Conservation (phyloP, 805 yeast species). For the Candida odintsovae region DNA sequence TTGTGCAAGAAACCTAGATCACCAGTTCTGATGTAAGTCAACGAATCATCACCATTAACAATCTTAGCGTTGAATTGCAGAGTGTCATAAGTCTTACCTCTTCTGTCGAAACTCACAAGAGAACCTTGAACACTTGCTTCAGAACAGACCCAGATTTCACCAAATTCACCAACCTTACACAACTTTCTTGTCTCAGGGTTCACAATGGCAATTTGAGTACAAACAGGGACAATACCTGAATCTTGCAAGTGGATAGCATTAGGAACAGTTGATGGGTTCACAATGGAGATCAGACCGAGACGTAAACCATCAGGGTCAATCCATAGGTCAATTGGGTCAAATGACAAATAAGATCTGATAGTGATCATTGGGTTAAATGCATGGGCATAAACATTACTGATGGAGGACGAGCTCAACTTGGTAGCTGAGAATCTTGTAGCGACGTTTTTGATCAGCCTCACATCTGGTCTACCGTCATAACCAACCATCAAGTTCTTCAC, state of each 20-base stretch:
- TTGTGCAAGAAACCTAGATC: constrained; percentile 90
- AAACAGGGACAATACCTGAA: constrained; percentile 93
- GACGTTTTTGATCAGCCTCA: constrained; percentile 49
- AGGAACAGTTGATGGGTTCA: constrained; percentile 65
- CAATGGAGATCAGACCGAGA: constrained; percentile 80
- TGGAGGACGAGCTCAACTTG: constrained; percentile 58
- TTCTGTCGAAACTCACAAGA: constrained; percentile 44
- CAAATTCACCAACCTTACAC: constrained; percentile 87
- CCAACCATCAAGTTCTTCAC: constrained; percentile 82
- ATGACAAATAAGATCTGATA: constrained; percentile 79
- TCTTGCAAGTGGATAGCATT: constrained; percentile 79
- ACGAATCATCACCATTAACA: constrained; percentile 54
- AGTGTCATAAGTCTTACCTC: constrained; percentile 18
- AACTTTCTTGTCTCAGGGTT: constrained; percentile 83
- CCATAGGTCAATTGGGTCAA: constrained; percentile 83
- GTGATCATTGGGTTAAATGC: constrained; percentile 77
- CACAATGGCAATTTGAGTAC: constrained; percentile 89
- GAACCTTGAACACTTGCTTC: constrained; percentile 68
- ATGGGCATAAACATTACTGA: constrained; percentile 76
- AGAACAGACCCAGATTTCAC: constrained; percentile 95
- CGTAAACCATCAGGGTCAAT: constrained; percentile 83
- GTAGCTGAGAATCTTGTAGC: constrained; percentile 59
- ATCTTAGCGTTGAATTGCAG: constrained; percentile 59
- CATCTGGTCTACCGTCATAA: constrained; percentile 68
- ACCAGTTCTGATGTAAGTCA: constrained; percentile 80